phyloP scores from a whole-genome alignment of 2,329 filamentous ascomycete species.

The Penicillium hesseltinei region DNA sequence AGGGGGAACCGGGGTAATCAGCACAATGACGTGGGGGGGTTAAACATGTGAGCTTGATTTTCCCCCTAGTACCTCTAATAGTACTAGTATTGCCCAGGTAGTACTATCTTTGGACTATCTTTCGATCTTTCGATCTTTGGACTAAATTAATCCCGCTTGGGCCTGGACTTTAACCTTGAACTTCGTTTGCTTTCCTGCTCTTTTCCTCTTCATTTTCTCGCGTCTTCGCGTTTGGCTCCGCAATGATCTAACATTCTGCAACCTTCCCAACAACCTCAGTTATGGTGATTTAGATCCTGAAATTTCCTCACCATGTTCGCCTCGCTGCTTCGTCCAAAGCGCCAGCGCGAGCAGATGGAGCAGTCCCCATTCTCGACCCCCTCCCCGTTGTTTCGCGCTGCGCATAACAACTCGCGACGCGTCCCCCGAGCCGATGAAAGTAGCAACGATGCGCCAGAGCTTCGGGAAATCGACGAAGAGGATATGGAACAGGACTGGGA shows the following conservation, averaged over 20 bases:
- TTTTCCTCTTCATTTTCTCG: neutral
- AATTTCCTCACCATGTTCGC: slow-evolving; percentile 19
- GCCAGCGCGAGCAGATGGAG: slow-evolving; percentile 17
- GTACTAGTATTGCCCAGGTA: neutral
- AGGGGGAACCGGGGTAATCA: neutral
- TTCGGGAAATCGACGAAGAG: slow-evolving; percentile 39
- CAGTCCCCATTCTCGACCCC: slow-evolving; percentile 18
- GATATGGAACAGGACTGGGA: slow-evolving; percentile 39
- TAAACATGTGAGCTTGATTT: neutral
- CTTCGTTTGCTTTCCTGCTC: neutral
- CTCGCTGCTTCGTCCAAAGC: slow-evolving; percentile 24
- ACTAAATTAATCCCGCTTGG: slow-evolving; percentile 6
- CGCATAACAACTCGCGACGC: slow-evolving; percentile 11
- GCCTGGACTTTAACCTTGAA: neutral
- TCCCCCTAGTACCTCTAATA: neutral
- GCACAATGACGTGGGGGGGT: slow-evolving; percentile 5
- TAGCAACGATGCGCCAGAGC: slow-evolving; percentile 18
- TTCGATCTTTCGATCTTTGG: neutral
- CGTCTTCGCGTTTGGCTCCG: neutral
- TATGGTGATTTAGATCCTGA: slow-evolving; percentile 13
- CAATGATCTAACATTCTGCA: slow-evolving; percentile 1
- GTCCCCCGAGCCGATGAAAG: slow-evolving; percentile 9
- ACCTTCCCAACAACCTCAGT: neutral
- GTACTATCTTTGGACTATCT: too few relatives aligned
- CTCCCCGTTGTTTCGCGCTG: slow-evolving; percentile 17